Conservation (phyloP, 495 filamentous ascomycete genomes). For the Neurospora terricola region DNA sequence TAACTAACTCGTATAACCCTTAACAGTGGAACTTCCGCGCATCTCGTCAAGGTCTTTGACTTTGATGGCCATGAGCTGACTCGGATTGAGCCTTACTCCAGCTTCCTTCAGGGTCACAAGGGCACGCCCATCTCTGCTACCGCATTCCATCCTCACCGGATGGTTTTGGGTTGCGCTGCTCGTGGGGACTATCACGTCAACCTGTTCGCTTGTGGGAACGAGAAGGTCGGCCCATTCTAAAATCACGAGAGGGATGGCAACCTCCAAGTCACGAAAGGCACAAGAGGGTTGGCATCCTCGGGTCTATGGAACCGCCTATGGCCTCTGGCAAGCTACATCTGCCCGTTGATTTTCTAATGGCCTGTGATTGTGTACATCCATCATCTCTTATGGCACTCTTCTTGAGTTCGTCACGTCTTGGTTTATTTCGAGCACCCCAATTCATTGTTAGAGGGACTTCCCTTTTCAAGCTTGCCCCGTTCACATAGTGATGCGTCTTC, state of each 20-base stretch:
- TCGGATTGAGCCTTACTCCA: slow-evolving; percentile 75
- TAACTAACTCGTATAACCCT: slow-evolving; percentile 16
- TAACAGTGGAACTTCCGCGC: slow-evolving; percentile 70
- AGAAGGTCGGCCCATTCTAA: slow-evolving; percentile 13
- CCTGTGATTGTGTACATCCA: not conserved
- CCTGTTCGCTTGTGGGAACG: slow-evolving; percentile 47
- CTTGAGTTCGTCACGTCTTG: not conserved
- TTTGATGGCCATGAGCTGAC: slow-evolving; percentile 68
- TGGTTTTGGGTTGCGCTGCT: slow-evolving; percentile 78
- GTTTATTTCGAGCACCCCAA: not conserved
- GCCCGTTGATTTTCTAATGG: not conserved
- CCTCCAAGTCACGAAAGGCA: not conserved
- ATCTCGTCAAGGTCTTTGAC: slow-evolving; percentile 87
- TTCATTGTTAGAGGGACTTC: not conserved
- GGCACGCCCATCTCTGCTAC: slow-evolving; percentile 74
- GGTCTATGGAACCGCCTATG: not conserved
- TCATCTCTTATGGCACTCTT: not conserved
- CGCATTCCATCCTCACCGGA: slow-evolving; percentile 91
- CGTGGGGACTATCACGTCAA: slow-evolving; percentile 64
- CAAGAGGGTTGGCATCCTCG: not conserved
- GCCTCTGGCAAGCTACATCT: not conserved
- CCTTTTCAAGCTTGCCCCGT: not conserved
- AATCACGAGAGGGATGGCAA: not conserved
- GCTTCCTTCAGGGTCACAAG: slow-evolving; percentile 66
- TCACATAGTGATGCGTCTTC: not conserved